Evolutionary conservation across 257 asterid species (phyloP).

Genomic region (Anisodus acutangulus): DNA sequence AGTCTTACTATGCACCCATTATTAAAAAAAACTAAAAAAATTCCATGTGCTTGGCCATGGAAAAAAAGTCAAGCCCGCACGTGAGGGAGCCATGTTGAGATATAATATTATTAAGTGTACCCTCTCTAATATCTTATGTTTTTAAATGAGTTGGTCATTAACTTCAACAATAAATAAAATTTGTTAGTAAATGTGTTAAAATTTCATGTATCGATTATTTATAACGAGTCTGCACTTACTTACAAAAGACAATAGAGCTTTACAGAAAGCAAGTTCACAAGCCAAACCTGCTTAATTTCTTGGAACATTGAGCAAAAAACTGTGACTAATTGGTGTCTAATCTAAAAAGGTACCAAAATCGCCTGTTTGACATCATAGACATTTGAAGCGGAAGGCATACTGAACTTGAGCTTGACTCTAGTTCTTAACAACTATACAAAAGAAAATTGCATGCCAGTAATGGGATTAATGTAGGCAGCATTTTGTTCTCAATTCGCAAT

Average conservation of each 20-base stretch:
- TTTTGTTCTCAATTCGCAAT: not conserved
- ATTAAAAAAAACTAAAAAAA: too few species aligned
- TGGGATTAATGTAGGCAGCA: slow-evolving; percentile 20
- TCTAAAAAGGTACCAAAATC: slow-evolving; percentile 24
- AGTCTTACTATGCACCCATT: too few species aligned
- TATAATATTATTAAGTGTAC: too few species aligned
- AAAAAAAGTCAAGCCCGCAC: too few species aligned
- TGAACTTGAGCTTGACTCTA: not conserved
- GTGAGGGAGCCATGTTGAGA: too few species aligned
- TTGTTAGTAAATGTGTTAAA: not conserved
- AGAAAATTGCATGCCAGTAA: not conserved
- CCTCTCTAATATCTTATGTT: too few species aligned
- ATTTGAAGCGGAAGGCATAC: not conserved
- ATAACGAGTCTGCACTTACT: not conserved
- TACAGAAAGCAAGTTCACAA: slow-evolving; percentile 26
- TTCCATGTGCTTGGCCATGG: too few species aligned
- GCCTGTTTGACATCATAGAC: slow-evolving; percentile 23
- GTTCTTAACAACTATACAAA: slow-evolving; percentile 1
- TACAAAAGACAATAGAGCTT: not conserved
- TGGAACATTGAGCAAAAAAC: slow-evolving; percentile 18
- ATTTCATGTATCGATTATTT: not conserved
- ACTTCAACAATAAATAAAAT: not conserved
- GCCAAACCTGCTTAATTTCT: slow-evolving; percentile 10
- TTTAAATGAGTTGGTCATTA: too few species aligned
- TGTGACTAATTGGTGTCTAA: slow-evolving; percentile 27